phyloP scores from a whole-genome alignment of 1,284 basidiomycete genomes.

The Xerocomus subilludens region DNA sequence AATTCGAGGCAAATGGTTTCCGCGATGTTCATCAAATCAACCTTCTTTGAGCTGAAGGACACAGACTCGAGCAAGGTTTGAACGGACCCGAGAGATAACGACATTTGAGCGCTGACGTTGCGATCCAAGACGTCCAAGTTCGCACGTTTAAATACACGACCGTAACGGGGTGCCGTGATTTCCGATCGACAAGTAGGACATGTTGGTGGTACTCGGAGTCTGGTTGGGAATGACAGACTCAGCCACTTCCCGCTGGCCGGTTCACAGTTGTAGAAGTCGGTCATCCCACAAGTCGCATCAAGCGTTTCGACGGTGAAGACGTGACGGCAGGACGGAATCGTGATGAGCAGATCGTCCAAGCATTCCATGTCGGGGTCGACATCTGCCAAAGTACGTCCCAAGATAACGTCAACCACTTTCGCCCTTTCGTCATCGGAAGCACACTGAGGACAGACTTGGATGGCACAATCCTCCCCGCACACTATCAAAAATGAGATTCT shows the following conservation, averaged over 20 bases:
- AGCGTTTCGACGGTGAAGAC: slow-evolving; percentile 78
- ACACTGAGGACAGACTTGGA: slow-evolving; percentile 69
- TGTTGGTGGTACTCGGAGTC: slow-evolving; percentile 60
- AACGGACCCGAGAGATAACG: slow-evolving; percentile 54
- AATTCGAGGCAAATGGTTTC: slow-evolving; percentile 39
- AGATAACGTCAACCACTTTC: slow-evolving; percentile 68
- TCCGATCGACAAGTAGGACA: slow-evolving; percentile 68
- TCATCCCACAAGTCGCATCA: slow-evolving; percentile 68
- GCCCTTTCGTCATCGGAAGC: slow-evolving; percentile 55
- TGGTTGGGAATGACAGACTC: slow-evolving; percentile 57
- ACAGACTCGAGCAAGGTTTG: slow-evolving; percentile 49
- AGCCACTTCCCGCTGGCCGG: slow-evolving; percentile 58
- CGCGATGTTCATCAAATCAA: slow-evolving; percentile 25
- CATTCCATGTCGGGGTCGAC: slow-evolving; percentile 58
- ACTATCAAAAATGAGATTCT: slow-evolving; percentile 56
- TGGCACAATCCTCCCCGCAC: slow-evolving; percentile 72
- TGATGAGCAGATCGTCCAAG: slow-evolving; percentile 69
- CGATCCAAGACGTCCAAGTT: slow-evolving; percentile 71
- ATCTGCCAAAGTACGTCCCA: slow-evolving; percentile 65
- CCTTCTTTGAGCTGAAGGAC: slow-evolving; percentile 36
- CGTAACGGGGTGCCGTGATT: slow-evolving; percentile 67
- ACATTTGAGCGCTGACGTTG: slow-evolving; percentile 68
- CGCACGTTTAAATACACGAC: slow-evolving; percentile 70
- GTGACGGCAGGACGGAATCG: slow-evolving; percentile 69
- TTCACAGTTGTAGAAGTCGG: slow-evolving; percentile 62